Conservation (phyloP, 345 rosid genomes). For the Citrus trifoliata region DNA sequence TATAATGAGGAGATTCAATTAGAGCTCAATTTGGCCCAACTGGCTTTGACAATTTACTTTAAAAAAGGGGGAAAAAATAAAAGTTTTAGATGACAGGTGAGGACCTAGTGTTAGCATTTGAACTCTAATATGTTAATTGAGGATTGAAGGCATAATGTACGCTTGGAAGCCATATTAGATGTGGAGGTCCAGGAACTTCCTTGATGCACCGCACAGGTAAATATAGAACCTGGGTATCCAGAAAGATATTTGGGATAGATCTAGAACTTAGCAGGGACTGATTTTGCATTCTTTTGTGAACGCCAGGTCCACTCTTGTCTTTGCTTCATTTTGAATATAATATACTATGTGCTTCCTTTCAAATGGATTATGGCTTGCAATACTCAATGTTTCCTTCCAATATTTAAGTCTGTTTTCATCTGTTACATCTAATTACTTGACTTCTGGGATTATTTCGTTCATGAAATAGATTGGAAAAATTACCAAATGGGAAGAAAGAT, state of each 20-base stretch:
- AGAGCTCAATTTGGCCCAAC: neutral
- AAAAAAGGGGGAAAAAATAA: neutral
- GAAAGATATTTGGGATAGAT: neutral
- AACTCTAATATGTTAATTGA: neutral
- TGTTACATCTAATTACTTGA: neutral
- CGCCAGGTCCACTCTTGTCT: neutral
- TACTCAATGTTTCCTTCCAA: neutral
- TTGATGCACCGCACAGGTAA: neutral
- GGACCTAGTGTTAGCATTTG: neutral
- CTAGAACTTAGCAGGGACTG: neutral
- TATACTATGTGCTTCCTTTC: neutral
- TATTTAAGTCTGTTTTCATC: neutral
- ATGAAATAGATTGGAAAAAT: constrained; percentile 61
- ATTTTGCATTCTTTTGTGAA: neutral
- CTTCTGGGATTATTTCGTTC: constrained; percentile 8
- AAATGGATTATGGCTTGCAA: neutral
- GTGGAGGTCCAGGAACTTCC: neutral
- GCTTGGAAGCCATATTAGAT: neutral
- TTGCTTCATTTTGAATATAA: neutral
- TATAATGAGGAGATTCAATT: neutral
- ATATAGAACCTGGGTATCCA: neutral
- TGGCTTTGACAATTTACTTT: neutral
- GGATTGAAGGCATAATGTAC: neutral
- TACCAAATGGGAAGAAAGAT: constrained; percentile 66
- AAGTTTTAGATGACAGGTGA: neutral